A percentile compares a stretch with the other conserved stretches of the same genome.
phyloP scores from a whole-genome alignment of 2,329 filamentous ascomycete species.

The Botrytis pseudocinerea region DNA sequence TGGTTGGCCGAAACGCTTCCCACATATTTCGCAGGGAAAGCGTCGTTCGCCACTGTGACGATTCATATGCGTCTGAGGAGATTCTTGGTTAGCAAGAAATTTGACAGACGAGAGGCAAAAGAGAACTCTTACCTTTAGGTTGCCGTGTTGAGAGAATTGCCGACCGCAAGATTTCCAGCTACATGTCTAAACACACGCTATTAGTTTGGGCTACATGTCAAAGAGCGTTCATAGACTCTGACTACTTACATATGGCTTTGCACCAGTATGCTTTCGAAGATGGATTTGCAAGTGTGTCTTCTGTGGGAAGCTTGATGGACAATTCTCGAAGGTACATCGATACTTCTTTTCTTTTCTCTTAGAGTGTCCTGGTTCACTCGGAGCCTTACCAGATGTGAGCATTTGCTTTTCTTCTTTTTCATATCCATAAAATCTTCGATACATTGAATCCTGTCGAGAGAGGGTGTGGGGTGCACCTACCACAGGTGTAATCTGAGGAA shows the following conservation, averaged over 20 bases:
- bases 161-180: not conserved
- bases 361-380: constrained; percentile 29
- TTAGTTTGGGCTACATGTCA: not conserved
- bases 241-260: constrained; percentile 81
- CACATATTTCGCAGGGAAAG: constrained; percentile 4
- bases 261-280: constrained; percentile 81
- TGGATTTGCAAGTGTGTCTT: constrained; percentile 95
- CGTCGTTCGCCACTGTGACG: constrained; percentile 14
- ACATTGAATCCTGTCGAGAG: constrained; percentile 29
- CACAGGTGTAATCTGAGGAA: constrained; percentile 32
- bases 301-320: constrained; percentile 81
- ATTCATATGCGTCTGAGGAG: constrained; percentile 6
- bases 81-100: not conserved
- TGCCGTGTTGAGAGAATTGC: constrained; percentile 6
- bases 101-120: not conserved
- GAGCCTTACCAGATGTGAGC: constrained; percentile 32
- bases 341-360: constrained; percentile 58
- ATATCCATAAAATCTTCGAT: constrained; percentile 18
- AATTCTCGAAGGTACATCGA: constrained; percentile 70
- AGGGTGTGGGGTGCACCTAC: constrained; percentile 40
- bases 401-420: constrained; percentile 28
- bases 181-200: not conserved
- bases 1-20: constrained; percentile 9
- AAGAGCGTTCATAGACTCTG: not conserved
- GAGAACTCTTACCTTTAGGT: constrained; percentile 3